Conservation (phyloP, 2,329 filamentous ascomycete species). For the Epichloe typhina region DNA sequence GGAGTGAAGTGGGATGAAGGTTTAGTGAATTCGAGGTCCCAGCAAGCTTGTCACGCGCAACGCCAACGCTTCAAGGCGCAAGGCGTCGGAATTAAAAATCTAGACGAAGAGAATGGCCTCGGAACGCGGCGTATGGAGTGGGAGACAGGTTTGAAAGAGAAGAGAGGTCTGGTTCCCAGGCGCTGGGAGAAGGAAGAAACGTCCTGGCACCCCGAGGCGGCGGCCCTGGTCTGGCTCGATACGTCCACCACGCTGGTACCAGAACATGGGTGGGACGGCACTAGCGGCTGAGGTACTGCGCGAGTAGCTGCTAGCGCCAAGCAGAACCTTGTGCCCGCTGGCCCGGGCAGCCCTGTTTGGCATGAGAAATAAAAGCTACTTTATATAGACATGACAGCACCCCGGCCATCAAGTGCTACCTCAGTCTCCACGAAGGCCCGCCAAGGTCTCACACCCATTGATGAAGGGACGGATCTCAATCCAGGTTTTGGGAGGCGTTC, state of each 20-base stretch:
- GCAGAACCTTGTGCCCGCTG: not conserved
- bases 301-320: slow-evolving; percentile 15
- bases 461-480: slow-evolving; percentile 26
- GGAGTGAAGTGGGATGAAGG: not conserved
- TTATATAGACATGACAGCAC: slow-evolving; percentile 20
- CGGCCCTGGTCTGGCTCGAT: slow-evolving; percentile 23
- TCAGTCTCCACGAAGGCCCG: slow-evolving; percentile 23
- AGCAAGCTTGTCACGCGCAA: not conserved
- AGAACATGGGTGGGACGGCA: slow-evolving; percentile 24
- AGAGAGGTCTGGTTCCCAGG: slow-evolving; percentile 20
- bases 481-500: slow-evolving; percentile 21
- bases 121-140: slow-evolving; percentile 16
- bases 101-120: slow-evolving; percentile 14
- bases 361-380: slow-evolving; percentile 12
- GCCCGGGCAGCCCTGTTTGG: not conserved
- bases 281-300: slow-evolving; percentile 15
- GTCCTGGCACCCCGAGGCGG: slow-evolving; percentile 24
- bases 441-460: slow-evolving; percentile 26
- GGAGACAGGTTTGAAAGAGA: slow-evolving; percentile 22
- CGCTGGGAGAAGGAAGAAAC: slow-evolving; percentile 25
- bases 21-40: not conserved
- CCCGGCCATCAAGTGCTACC: slow-evolving; percentile 20
- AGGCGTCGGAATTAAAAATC: slow-evolving; percentile 8
- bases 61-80: not conserved
- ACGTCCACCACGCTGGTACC: slow-evolving; percentile 20